These are phyloP conservation scores for Sarocladiaceae sp. DNA, from an alignment of 2,329 filamentous ascomycete species.

Conservation along the genomic window DNA sequence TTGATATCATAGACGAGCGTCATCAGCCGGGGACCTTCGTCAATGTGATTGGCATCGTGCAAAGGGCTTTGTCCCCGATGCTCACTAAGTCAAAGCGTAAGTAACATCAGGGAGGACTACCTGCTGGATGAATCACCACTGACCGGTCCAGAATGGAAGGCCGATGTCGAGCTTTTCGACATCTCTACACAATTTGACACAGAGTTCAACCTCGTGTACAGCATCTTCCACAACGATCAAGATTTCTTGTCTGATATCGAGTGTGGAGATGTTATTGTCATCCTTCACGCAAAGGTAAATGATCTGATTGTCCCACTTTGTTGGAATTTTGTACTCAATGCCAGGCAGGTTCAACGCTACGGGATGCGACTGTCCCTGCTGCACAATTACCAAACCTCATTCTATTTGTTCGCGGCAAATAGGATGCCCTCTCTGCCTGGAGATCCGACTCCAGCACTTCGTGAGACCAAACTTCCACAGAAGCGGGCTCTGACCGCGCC, in stretches of 20 bases:
- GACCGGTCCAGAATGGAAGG: slow-evolving; percentile 50
- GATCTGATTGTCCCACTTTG: neutral
- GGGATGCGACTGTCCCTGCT: slow-evolving; percentile 35
- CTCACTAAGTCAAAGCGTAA: slow-evolving; percentile 48
- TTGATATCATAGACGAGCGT: slow-evolving; percentile 24
- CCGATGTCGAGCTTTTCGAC: slow-evolving; percentile 58
- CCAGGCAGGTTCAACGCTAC: slow-evolving; percentile 37
- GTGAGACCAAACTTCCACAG: slow-evolving; percentile 15
- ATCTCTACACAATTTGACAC: slow-evolving; percentile 9
- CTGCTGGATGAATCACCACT: neutral
- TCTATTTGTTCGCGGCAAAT: slow-evolving; percentile 18
- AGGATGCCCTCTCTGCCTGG: slow-evolving; percentile 35
- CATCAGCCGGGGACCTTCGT: slow-evolving; percentile 28
- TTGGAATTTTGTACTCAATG: neutral
- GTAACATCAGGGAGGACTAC: slow-evolving; percentile 9
- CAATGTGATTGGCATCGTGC: slow-evolving; percentile 67
- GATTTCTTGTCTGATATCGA: slow-evolving; percentile 43
- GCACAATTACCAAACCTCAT: slow-evolving; percentile 34
- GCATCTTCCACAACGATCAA: slow-evolving; percentile 24
- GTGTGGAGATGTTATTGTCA: slow-evolving; percentile 32
- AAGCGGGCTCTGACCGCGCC: slow-evolving; percentile 16
- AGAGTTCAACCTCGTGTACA: slow-evolving; percentile 1
- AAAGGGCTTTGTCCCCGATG: slow-evolving; percentile 55
- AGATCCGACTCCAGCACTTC: slow-evolving; percentile 29
- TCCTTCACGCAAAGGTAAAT: slow-evolving; percentile 52